Percentiles rank a stretch among this genome's conserved stretches.
phyloP scores from a whole-genome alignment of 805 yeast genomes.

The Metschnikowia matae region DNA sequence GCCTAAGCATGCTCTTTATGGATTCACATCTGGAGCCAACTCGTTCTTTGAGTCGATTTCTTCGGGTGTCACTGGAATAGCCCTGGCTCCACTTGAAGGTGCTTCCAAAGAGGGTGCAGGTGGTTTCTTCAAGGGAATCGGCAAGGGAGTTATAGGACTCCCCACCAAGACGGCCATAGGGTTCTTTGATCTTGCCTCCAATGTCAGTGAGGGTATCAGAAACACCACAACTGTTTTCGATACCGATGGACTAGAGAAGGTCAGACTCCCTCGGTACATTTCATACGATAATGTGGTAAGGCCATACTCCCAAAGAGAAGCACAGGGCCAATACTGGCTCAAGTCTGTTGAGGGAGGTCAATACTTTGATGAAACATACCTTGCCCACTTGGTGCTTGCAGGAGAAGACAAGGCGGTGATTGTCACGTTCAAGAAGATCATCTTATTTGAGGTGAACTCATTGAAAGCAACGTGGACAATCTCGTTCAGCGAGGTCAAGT shows the following conservation, averaged over 20 bases:
- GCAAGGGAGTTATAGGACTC: constrained; percentile 89
- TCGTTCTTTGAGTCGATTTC: constrained; percentile 83
- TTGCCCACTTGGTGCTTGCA: constrained; percentile 81
- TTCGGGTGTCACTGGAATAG: constrained; percentile 87
- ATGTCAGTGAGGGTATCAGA: constrained; percentile 89
- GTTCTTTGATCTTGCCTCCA: constrained; percentile 84
- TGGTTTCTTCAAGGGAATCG: constrained; percentile 91
- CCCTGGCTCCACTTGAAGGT: constrained; percentile 86
- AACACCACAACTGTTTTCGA: constrained; percentile 90
- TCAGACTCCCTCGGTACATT: constrained; percentile 77
- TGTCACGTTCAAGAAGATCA: constrained; percentile 66
- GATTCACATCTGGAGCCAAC: constrained; percentile 80
- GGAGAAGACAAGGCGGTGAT: constrained; percentile 76
- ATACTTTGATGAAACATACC: constrained; percentile 64
- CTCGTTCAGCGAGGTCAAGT: constrained; percentile 56
- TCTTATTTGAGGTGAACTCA: constrained; percentile 60
- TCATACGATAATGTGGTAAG: constrained; percentile 67
- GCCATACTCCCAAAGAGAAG: constrained; percentile 73
- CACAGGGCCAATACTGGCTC: constrained; percentile 93
- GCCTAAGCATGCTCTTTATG: constrained; percentile 81
- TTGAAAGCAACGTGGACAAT: constrained; percentile 71
- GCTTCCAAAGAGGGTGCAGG: constrained; percentile 83
- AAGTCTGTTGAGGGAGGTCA: constrained; percentile 80
- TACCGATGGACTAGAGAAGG: constrained; percentile 68
- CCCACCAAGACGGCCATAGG: constrained; percentile 98